Evolutionary conservation across 345 rosid species (phyloP).

Genomic region (Leavenworthia alabamica): DNA sequence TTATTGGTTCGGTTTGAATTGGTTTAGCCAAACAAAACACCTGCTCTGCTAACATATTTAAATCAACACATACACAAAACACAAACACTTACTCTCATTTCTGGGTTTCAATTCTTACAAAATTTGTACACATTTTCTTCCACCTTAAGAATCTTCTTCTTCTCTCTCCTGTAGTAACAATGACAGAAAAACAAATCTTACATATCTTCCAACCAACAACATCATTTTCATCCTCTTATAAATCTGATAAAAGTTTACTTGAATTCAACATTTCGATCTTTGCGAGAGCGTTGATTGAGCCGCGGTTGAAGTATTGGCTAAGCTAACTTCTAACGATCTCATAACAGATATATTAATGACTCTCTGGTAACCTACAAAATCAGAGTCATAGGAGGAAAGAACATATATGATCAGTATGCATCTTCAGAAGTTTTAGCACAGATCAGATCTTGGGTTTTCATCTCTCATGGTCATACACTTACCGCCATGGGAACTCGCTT

Average conservation of each 20-base stretch:
- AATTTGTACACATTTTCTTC: conserved; percentile 17
- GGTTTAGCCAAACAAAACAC: neutral
- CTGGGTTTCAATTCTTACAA: conserved; percentile 4
- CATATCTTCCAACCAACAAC: neutral
- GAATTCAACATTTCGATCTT: neutral
- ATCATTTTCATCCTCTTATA: neutral
- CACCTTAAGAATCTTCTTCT: neutral
- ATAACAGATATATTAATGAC: conserved; percentile 41
- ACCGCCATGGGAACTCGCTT: conserved; percentile 99
- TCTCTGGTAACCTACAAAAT: conserved; percentile 75
- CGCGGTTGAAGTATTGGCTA: conserved; percentile 16
- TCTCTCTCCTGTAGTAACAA: neutral
- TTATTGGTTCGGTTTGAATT: conserved; percentile 4
- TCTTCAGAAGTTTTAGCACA: neutral
- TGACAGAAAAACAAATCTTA: neutral
- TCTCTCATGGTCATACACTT: conserved; percentile 24
- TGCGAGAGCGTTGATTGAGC: neutral
- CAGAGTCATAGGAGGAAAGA: conserved; percentile 7
- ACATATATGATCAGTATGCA: conserved; percentile 5
- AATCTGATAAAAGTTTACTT: neutral
- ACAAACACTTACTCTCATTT: conserved; percentile 19
- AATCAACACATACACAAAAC: neutral
- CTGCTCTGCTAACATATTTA: neutral
- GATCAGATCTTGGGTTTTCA: neutral
- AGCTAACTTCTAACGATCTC: conserved; percentile 9